Conservation (phyloP, 2,329 filamentous ascomycete species). For the Colletotrichum orbiculare region DNA sequence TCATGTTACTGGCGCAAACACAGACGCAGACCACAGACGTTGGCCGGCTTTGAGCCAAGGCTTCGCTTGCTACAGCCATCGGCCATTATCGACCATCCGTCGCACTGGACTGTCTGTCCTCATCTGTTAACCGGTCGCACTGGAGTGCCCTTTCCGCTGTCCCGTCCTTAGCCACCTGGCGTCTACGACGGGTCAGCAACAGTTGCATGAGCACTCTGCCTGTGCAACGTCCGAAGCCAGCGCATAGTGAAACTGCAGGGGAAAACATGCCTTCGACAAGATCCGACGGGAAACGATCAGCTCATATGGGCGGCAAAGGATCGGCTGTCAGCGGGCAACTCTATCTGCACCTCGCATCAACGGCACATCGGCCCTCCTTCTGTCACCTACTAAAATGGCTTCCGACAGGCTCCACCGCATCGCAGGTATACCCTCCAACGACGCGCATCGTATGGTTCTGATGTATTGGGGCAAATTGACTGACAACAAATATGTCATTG, state of each 20-base stretch:
- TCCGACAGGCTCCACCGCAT: constrained; percentile 16
- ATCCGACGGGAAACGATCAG: constrained; percentile 27
- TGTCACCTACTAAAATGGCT: neutral
- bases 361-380: constrained; percentile 26
- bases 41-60: constrained; percentile 26
- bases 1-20: constrained; percentile 10
- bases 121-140: too few relatives aligned
- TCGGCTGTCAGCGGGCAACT: constrained; percentile 34
- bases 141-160: too few relatives aligned
- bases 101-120: too few relatives aligned
- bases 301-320: constrained; percentile 21
- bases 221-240: constrained; percentile 1
- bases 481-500: constrained; percentile 10
- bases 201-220: neutral
- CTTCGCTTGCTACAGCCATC: constrained; percentile 9
- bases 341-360: constrained; percentile 36
- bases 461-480: constrained; percentile 9
- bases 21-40: constrained; percentile 29
- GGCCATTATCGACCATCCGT: neutral
- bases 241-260: constrained; percentile 24
- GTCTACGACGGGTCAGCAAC: neutral
- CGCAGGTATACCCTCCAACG: neutral
- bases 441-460: too few relatives aligned
- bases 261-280: constrained; percentile 8
- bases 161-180: too few relatives aligned